A percentile compares a stretch with the other conserved stretches of the same genome.
These are phyloP conservation scores for Blastocystis sp. DNA, from an alignment of 352 stramenopile genomes.

Conservation along the genomic window DNA sequence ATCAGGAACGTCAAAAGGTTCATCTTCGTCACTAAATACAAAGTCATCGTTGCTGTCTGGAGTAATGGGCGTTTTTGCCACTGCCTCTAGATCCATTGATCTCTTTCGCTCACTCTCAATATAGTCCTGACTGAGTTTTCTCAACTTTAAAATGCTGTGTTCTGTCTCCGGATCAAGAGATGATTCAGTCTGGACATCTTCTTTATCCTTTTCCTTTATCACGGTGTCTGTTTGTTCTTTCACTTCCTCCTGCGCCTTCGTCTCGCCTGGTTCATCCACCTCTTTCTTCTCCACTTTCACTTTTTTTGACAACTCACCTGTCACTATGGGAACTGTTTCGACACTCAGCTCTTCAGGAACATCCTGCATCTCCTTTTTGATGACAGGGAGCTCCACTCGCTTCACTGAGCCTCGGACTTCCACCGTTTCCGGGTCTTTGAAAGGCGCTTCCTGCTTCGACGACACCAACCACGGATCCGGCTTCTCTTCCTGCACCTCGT, in stretches of 20 bases:
- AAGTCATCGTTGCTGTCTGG: neutral
- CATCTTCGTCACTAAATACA: slow-evolving; percentile 45
- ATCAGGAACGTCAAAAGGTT: slow-evolving; percentile 47
- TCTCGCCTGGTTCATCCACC: neutral
- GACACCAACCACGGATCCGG: neutral
- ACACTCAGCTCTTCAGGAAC: neutral
- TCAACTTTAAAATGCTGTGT: neutral
- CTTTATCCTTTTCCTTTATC: neutral
- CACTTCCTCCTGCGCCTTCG: neutral
- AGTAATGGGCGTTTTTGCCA: neutral
- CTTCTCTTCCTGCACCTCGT: neutral
- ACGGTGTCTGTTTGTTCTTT: neutral
- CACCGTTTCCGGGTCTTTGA: neutral
- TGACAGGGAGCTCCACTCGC: neutral
- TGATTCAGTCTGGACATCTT: neutral
- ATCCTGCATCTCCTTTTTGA: neutral
- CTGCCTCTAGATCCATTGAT: neutral
- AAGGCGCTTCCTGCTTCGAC: neutral
- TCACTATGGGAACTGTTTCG: neutral
- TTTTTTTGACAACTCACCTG: neutral
- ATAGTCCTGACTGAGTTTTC: slow-evolving; percentile 44
- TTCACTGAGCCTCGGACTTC: neutral
- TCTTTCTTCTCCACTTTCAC: neutral
- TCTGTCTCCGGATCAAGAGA: neutral
- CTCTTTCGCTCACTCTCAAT: slow-evolving; percentile 6